A percentile compares a stretch with the other conserved stretches of the same genome.
phyloP scores from a whole-genome alignment of 345 rosid species.

The Ricinus communis region DNA sequence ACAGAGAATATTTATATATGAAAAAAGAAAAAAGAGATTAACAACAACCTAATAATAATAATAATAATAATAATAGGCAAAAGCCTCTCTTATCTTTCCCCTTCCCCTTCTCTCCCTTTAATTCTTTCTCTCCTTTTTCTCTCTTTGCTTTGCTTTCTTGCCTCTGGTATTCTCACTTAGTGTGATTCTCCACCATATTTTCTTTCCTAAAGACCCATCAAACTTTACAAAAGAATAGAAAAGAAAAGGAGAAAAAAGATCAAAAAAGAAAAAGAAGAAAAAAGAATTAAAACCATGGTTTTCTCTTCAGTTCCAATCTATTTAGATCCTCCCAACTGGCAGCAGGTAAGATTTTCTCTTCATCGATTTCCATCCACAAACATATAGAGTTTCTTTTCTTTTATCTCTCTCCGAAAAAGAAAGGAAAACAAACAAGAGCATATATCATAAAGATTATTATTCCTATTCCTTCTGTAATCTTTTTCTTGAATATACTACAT shows the following conservation, averaged over 20 bases:
- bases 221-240: conserved; percentile 58
- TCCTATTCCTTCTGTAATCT: conserved; percentile 45
- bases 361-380: conserved; percentile 26
- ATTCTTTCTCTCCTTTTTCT: conserved; percentile 23
- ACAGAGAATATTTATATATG: conserved; percentile 24
- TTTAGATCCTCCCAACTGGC: conserved; percentile 70
- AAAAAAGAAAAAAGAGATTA: conserved; percentile 12
- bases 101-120: conserved; percentile 21
- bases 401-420: background rate
- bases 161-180: conserved; percentile 44
- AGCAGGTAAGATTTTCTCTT: conserved; percentile 47
- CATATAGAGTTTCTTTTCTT: conserved; percentile 13
- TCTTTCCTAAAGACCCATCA: conserved; percentile 55
- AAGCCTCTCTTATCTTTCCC: conserved; percentile 31
- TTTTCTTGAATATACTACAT: conserved; percentile 53
- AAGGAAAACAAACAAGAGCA: conserved; percentile 14
- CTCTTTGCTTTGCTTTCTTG: conserved; percentile 44
- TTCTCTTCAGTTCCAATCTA: conserved; percentile 68
- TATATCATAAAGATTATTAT: conserved; percentile 45
- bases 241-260: conserved; percentile 25
- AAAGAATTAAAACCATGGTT: conserved; percentile 45
- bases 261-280: conserved; percentile 8
- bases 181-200: conserved; percentile 68
- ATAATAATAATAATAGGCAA: conserved; percentile 19
- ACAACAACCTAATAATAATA: too few relatives aligned